These are phyloP conservation scores for Hemisphaericaspora lyxosophila DNA, from an alignment of 1,139 yeast species.

Conservation along the genomic window DNA sequence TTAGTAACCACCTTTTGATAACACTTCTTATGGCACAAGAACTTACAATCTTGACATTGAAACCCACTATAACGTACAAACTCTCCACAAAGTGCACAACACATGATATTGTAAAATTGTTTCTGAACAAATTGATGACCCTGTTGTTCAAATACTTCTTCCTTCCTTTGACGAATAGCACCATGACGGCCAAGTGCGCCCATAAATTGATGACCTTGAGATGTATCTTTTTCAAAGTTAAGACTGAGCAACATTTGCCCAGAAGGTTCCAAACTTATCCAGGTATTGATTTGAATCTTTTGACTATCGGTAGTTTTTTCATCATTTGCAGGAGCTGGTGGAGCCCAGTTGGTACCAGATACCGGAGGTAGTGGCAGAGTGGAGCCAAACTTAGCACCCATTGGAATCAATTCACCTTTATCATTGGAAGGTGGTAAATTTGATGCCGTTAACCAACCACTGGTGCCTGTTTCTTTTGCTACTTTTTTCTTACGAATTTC, in stretches of 20 bases:
- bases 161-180: constrained; percentile 93
- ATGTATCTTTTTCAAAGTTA: constrained; percentile 71
- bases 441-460: constrained; percentile 89
- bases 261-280: constrained; percentile 92
- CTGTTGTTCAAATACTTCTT: constrained; percentile 91
- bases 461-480: constrained; percentile 65
- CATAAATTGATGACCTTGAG: constrained; percentile 52
- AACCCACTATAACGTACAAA: constrained; percentile 90
- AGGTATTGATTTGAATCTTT: constrained; percentile 56
- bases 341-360: constrained; percentile 6
- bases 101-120: constrained; percentile 93
- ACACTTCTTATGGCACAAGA: constrained; percentile 92
- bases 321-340: constrained; percentile 2
- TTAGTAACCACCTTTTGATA: constrained; percentile 92
- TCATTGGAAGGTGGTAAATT: constrained; percentile 35
- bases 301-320: constrained; percentile 27
- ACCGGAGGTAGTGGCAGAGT: constrained; percentile 6
- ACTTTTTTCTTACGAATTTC: constrained; percentile 90
- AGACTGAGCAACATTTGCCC: constrained; percentile 81
- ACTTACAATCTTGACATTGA: constrained; percentile 95
- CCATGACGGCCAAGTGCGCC: constrained; percentile 96
- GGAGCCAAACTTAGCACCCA: constrained; percentile 6
- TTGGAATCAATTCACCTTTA: not conserved
- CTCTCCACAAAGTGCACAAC: constrained; percentile 96
- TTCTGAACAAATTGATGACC: constrained; percentile 97